Conservation (phyloP, 2,329 filamentous ascomycete genomes). For the Penicillium sp. region DNA sequence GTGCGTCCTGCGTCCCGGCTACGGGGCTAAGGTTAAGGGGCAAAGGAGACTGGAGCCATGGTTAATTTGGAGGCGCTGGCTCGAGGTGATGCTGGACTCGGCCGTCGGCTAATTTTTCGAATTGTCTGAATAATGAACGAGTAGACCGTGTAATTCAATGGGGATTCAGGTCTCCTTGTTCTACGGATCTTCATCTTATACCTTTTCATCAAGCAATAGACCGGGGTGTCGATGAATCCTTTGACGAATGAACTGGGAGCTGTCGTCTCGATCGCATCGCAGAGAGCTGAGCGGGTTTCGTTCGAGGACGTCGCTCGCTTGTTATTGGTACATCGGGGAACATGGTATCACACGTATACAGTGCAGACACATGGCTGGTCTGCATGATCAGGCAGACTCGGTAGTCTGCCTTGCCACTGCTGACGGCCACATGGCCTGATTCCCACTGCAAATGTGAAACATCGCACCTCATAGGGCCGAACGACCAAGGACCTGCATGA, state of each 20-base stretch:
- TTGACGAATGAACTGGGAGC: background rate
- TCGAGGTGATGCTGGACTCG: background rate
- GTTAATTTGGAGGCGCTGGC: background rate
- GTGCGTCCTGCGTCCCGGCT: background rate
- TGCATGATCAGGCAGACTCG: background rate
- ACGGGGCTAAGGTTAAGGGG: background rate
- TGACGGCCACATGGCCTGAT: constrained; percentile 11
- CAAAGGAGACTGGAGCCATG: background rate
- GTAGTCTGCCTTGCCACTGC: constrained; percentile 7
- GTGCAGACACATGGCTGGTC: background rate
- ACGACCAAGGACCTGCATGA: background rate
- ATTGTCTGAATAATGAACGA: background rate
- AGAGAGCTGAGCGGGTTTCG: background rate
- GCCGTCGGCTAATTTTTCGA: background rate
- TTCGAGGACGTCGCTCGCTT: background rate
- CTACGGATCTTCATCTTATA: background rate
- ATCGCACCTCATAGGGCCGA: background rate
- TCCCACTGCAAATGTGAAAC: constrained; percentile 6
- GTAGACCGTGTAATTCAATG: background rate
- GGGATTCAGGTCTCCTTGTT: background rate
- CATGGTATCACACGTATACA: background rate
- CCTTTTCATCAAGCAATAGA: background rate
- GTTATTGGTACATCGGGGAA: background rate
- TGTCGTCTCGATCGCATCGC: background rate
- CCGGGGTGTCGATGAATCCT: background rate